A percentile compares a stretch with the other conserved stretches of the same genome.
Evolutionary conservation across 1,284 basidiomycete genomes (phyloP).

Genomic region (Psilocybe mexicana): DNA sequence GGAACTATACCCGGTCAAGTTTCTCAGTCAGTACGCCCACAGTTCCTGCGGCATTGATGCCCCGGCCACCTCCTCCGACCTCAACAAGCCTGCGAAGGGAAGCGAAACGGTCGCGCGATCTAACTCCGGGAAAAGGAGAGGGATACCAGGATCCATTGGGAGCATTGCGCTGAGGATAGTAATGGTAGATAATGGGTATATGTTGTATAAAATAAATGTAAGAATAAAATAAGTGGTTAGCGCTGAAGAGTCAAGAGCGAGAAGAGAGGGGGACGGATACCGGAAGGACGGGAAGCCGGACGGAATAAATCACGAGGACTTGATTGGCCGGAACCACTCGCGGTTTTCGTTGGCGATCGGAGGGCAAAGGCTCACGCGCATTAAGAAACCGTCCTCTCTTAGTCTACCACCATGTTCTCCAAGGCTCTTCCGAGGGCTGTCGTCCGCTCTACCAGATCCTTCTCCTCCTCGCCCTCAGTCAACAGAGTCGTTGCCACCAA

Average conservation of each 20-base stretch:
- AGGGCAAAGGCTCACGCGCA: conserved; percentile 20
- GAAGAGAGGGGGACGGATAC: conserved; percentile 9
- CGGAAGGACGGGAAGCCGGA: conserved; percentile 22
- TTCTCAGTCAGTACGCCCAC: conserved; percentile 41
- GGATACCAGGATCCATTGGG: conserved; percentile 64
- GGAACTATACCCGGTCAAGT: conserved; percentile 55
- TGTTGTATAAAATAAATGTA: background rate
- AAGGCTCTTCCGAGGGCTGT: conserved; percentile 46
- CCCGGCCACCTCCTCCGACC: conserved; percentile 46
- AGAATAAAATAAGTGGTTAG: conserved; percentile 5
- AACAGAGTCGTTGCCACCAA: conserved; percentile 72
- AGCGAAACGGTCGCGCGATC: conserved; percentile 32
- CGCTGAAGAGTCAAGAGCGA: background rate
- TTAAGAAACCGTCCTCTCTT: conserved; percentile 9
- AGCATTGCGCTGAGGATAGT: conserved; percentile 39
- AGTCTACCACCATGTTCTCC: conserved; percentile 39
- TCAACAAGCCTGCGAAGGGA: conserved; percentile 39
- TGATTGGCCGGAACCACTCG: conserved; percentile 42
- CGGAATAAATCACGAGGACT: conserved; percentile 40
- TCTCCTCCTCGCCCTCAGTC: conserved; percentile 60
- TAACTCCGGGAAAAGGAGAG: conserved; percentile 29
- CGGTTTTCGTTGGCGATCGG: conserved; percentile 29
- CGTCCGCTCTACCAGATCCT: conserved; percentile 51
- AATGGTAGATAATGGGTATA: conserved; percentile 4
- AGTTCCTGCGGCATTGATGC: conserved; percentile 37